These are phyloP conservation scores for Sechiopsis laciniata DNA, from an alignment of 306 rosid genomes.

Conservation along the genomic window DNA sequence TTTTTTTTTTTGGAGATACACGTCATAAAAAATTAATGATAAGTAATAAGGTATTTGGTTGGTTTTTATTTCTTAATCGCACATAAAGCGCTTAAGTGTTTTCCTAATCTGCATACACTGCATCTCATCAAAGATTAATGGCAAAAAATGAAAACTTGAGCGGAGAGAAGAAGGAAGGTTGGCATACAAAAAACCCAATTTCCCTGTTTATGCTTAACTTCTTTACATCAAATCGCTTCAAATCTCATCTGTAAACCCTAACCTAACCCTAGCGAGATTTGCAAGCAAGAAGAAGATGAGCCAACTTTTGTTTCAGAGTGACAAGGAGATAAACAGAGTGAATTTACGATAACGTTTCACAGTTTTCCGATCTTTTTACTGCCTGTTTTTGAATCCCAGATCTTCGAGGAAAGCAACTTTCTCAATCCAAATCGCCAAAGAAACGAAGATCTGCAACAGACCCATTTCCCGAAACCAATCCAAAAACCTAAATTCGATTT, in stretches of 20 bases:
- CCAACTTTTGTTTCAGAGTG: not conserved
- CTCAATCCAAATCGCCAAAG: conserved; percentile 20
- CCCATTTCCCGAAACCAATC: conserved; percentile 28
- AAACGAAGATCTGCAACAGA: conserved; percentile 45
- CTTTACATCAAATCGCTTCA: conserved; percentile 19
- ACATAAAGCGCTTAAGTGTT: not conserved
- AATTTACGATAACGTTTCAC: no score
- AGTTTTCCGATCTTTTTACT: no score
- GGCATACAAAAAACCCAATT: not conserved
- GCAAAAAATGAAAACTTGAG: not conserved
- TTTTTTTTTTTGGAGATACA: no score
- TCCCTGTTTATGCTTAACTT: not conserved
- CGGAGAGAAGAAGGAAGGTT: not conserved
- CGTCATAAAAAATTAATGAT: no score
- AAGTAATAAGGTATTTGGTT: not conserved
- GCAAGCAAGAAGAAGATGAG: not conserved
- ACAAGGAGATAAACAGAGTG: no score
- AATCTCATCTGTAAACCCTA: conserved; percentile 41
- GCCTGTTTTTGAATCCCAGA: conserved; percentile 22
- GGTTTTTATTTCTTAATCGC: not conserved
- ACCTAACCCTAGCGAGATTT: conserved; percentile 25
- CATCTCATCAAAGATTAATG: conserved; percentile 1
- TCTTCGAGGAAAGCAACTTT: conserved; percentile 20
- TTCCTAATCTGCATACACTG: not conserved
- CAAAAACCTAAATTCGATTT: conserved; percentile 20